Conservation (phyloP, 129 eudicot genomes). For the Arctium lappa region DNA sequence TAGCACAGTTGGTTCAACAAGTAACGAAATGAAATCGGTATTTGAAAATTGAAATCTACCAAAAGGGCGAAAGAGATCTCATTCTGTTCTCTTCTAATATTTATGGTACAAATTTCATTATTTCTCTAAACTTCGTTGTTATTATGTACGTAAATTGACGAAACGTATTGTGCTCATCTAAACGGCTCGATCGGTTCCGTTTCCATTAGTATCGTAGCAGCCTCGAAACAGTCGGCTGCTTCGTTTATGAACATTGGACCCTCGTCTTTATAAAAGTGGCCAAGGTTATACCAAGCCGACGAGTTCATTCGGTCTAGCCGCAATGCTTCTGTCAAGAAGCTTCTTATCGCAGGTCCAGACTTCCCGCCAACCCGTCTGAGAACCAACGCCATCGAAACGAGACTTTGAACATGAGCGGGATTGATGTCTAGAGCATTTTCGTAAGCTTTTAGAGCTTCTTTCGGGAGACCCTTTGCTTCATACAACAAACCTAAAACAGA, state of each 20-base stretch:
- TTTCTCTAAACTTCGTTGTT: neutral
- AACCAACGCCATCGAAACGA: slow-evolving; percentile 62
- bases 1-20: too few relatives aligned
- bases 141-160: slow-evolving; percentile 20
- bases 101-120: slow-evolving; percentile 13
- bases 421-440: slow-evolving; percentile 51
- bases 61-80: neutral
- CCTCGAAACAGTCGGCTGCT: slow-evolving; percentile 84
- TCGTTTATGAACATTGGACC: slow-evolving; percentile 44
- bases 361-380: slow-evolving; percentile 46
- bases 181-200: slow-evolving; percentile 85
- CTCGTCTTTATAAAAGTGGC: slow-evolving; percentile 63
- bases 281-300: slow-evolving; percentile 73
- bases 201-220: slow-evolving; percentile 62
- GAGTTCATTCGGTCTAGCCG: slow-evolving; percentile 65
- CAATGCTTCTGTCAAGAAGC: slow-evolving; percentile 71
- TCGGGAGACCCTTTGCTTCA: slow-evolving; percentile 72
- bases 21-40: too few relatives aligned
- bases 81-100: slow-evolving; percentile 6
- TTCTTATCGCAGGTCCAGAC: slow-evolving; percentile 43
- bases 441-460: slow-evolving; percentile 66
- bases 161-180: slow-evolving; percentile 40
- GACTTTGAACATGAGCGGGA: slow-evolving; percentile 69
- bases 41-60: neutral
- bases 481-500: slow-evolving; percentile 53